Evolutionary conservation across 1,284 basidiomycete species (phyloP).

Genomic region (Limonomyces culmigenus): DNA sequence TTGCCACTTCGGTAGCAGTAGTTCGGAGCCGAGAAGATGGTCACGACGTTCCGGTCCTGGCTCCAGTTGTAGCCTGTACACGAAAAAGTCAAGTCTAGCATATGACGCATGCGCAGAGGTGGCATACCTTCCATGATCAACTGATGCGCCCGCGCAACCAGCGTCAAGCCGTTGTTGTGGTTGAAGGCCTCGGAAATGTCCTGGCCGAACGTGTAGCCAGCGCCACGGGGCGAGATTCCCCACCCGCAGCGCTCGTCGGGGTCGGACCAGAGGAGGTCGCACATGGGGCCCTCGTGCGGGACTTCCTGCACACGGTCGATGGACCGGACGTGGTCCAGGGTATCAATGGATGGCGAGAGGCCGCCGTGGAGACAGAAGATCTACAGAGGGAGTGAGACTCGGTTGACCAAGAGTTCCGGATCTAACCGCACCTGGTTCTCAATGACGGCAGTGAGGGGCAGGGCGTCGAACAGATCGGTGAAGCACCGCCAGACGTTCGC

Average conservation of each 20-base stretch:
- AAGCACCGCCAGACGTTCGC: conserved; percentile 99
- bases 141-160: conserved; percentile 93
- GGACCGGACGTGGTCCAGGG: conserved; percentile 94
- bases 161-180: conserved; percentile 96
- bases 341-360: conserved; percentile 97
- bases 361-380: conserved; percentile 99
- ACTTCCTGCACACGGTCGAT: conserved; percentile 99
- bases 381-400: conserved; percentile 21
- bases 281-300: conserved; percentile 98
- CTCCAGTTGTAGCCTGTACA: conserved; percentile 81
- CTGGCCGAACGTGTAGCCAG: conserved; percentile 98
- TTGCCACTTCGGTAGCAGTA: conserved; percentile 99
- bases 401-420: neutral
- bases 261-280: conserved; percentile 97
- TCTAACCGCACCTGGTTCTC: conserved; percentile 80
- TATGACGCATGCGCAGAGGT: conserved; percentile 3
- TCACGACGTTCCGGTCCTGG: conserved; percentile 98
- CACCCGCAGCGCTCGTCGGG: conserved; percentile 98
- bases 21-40: conserved; percentile 98
- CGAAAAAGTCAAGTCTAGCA: neutral
- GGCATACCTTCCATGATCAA: conserved; percentile 90
- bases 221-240: conserved; percentile 98
- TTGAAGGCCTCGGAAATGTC: conserved; percentile 98
- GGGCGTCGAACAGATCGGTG: conserved; percentile 96
- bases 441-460: conserved; percentile 93